Conservation (phyloP, 1,139 yeast genomes). For the Diutina sp. region DNA sequence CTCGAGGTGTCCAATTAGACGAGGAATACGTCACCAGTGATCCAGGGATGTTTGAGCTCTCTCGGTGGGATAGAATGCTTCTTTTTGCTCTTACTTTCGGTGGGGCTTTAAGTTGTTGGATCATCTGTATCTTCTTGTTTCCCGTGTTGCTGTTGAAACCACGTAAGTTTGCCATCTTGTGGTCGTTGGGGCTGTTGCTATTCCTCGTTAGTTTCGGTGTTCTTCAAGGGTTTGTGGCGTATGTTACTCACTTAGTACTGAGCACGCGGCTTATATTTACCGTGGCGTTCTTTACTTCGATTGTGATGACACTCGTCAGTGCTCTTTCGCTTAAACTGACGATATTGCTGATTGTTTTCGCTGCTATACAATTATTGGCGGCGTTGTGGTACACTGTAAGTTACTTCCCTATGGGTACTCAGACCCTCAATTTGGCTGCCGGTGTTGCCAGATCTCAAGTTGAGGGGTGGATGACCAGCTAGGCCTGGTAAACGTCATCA, state of each 20-base stretch:
- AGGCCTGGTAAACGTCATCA: too few species aligned
- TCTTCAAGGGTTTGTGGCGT: constrained; percentile 77
- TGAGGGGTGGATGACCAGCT: constrained; percentile 42
- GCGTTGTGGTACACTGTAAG: constrained; percentile 49
- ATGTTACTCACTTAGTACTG: constrained; percentile 34
- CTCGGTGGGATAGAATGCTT: constrained; percentile 47
- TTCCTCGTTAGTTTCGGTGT: constrained; percentile 86
- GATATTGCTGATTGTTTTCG: constrained; percentile 36
- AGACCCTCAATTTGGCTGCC: constrained; percentile 40
- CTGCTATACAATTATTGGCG: constrained; percentile 36
- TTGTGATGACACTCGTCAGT: constrained; percentile 34
- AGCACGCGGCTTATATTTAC: constrained; percentile 41
- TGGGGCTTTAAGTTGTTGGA: constrained; percentile 41
- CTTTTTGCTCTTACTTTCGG: constrained; percentile 43
- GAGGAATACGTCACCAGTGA: constrained; percentile 34
- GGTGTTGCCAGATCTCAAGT: constrained; percentile 45
- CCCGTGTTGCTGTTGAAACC: constrained; percentile 89
- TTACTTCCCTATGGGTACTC: constrained; percentile 50
- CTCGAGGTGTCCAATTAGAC: constrained; percentile 22
- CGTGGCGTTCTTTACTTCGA: constrained; percentile 33
- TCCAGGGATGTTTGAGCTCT: constrained; percentile 35
- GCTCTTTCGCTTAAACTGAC: constrained; percentile 34
- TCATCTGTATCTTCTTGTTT: constrained; percentile 48
- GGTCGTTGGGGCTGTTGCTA: constrained; percentile 85
- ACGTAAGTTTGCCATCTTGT: constrained; percentile 74